A percentile compares a stretch with the other conserved stretches of the same genome.
Evolutionary conservation across 2,329 filamentous ascomycete genomes (phyloP).

Genomic region (Cladosporium halotolerans): DNA sequence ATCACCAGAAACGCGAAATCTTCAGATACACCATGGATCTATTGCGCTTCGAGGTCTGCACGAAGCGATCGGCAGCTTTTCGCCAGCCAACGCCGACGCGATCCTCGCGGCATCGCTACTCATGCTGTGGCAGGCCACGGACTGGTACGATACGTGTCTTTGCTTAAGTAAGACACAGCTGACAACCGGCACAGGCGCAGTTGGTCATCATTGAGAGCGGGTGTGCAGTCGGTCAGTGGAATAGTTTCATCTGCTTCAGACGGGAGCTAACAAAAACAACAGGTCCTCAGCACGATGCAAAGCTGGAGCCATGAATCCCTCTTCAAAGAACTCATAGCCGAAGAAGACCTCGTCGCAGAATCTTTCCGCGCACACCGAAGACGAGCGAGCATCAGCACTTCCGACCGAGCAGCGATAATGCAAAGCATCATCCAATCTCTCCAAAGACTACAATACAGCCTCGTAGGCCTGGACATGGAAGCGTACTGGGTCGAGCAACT

Average conservation of each 20-base stretch:
- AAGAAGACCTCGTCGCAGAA: slow-evolving; percentile 49
- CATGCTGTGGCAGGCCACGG: slow-evolving; percentile 90
- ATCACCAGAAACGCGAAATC: slow-evolving; percentile 75
- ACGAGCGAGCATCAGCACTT: slow-evolving; percentile 16
- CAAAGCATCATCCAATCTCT: slow-evolving; percentile 37
- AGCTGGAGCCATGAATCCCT: slow-evolving; percentile 81
- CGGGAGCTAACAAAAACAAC: slow-evolving; percentile 17
- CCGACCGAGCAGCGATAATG: slow-evolving; percentile 27
- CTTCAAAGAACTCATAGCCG: slow-evolving; percentile 73
- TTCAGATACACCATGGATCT: slow-evolving; percentile 83
- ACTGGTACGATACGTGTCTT: slow-evolving; percentile 65
- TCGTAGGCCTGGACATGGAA: slow-evolving; percentile 41
- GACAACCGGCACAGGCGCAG: slow-evolving; percentile 57
- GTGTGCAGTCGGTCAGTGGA: slow-evolving; percentile 71
- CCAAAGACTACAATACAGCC: slow-evolving; percentile 38
- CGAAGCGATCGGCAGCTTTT: slow-evolving; percentile 79
- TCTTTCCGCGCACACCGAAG: slow-evolving; percentile 17
- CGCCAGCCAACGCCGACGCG: slow-evolving; percentile 79
- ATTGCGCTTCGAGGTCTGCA: slow-evolving; percentile 82
- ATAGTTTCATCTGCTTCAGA: no score
- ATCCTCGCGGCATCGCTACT: slow-evolving; percentile 86
- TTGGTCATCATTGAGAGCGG: slow-evolving; percentile 90
- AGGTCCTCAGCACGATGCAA: slow-evolving; percentile 89
- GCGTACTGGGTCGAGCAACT: slow-evolving; percentile 45
- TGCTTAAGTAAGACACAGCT: slow-evolving; percentile 7